Evolutionary conservation across 2,329 filamentous ascomycete genomes (phyloP).

Genomic region (Trichoderma sp.): DNA sequence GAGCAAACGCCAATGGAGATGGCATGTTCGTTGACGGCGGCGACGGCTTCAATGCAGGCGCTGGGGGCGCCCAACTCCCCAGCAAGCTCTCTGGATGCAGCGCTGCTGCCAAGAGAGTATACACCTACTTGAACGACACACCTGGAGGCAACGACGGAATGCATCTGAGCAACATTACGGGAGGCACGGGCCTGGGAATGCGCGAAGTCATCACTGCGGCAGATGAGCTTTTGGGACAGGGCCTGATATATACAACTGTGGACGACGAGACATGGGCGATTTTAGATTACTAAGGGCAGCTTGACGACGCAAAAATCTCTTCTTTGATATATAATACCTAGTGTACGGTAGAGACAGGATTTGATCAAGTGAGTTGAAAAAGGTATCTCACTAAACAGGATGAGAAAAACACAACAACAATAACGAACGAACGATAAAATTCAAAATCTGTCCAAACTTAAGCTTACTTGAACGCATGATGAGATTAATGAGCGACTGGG

Average conservation of each 20-base stretch:
- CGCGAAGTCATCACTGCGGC: conserved; percentile 74
- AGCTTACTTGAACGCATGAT: background rate
- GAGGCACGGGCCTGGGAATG: conserved; percentile 63
- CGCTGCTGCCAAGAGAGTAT: conserved; percentile 67
- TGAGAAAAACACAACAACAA: background rate
- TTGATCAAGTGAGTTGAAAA: background rate
- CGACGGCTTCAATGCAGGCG: conserved; percentile 41
- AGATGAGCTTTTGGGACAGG: conserved; percentile 74
- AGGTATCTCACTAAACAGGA: background rate
- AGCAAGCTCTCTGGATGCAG: conserved; percentile 53
- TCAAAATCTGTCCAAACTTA: background rate
- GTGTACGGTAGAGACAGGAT: conserved; percentile 21
- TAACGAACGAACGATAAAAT: conserved; percentile 9
- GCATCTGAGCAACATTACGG: conserved; percentile 75
- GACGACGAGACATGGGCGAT: conserved; percentile 93
- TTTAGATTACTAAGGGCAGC: conserved; percentile 53
- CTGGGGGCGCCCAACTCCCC: conserved; percentile 41
- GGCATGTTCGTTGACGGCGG: conserved; percentile 60
- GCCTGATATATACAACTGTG: conserved; percentile 84
- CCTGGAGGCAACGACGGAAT: conserved; percentile 79
- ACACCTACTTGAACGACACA: conserved; percentile 64
- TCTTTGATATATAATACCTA: background rate
- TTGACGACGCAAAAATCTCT: background rate
- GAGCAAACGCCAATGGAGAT: conserved; percentile 46
- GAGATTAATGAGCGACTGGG: background rate